phyloP scores from a whole-genome alignment of 192 early-diverging fungal species.

The Coemansia sp. region DNA sequence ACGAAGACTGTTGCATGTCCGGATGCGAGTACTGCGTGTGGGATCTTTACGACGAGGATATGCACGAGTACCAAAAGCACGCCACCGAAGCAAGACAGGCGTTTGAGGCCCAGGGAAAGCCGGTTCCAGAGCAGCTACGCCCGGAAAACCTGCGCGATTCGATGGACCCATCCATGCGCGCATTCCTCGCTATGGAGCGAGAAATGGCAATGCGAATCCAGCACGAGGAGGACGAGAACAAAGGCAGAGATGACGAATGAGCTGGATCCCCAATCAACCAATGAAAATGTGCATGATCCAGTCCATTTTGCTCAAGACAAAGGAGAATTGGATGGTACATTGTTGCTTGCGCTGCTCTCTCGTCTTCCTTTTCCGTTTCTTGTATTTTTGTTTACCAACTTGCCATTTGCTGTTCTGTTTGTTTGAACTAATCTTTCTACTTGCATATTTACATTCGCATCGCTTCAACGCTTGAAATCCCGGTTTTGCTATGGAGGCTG shows the following conservation, averaged over 20 bases:
- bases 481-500: neutral
- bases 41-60: constrained; percentile 55
- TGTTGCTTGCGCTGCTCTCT: neutral
- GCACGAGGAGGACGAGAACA: constrained; percentile 22
- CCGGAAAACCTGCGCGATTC: constrained; percentile 35
- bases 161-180: constrained; percentile 51
- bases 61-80: constrained; percentile 50
- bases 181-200: constrained; percentile 52
- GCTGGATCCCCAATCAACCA: no score
- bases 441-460: neutral
- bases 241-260: constrained; percentile 3
- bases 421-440: no score
- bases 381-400: neutral
- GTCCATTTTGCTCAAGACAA: no score
- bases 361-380: neutral
- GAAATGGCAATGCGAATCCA: constrained; percentile 43
- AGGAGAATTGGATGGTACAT: no score
- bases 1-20: constrained; percentile 45
- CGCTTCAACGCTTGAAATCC: neutral
- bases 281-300: constrained; percentile 4
- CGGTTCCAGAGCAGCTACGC: constrained; percentile 34
- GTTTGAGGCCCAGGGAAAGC: constrained; percentile 26
- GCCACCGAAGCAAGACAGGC: constrained; percentile 24
- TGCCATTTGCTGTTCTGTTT: constrained; percentile 5
- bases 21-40: constrained; percentile 55